Percentiles rank a stretch among this genome's conserved stretches.
Conservation (phyloP, 257 asterid genomes). For the Capsicum rhomboideum region DNA sequence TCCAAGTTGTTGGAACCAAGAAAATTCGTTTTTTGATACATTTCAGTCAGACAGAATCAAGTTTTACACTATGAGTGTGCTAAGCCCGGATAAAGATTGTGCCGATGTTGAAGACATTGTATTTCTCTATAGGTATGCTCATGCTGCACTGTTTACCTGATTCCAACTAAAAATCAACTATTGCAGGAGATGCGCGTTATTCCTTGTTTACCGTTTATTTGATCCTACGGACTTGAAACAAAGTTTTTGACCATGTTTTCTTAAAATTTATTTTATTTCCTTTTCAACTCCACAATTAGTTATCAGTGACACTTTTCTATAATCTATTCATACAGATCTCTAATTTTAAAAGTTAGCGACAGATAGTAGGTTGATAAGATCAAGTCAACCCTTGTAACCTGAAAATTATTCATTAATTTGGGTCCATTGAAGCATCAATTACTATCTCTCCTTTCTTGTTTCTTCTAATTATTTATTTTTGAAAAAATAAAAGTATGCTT, state of each 20-base stretch:
- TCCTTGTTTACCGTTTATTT: background rate
- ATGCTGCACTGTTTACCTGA: background rate
- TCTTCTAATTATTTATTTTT: background rate
- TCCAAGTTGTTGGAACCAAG: slow-evolving; percentile 4
- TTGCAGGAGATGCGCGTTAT: background rate
- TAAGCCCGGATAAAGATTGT: slow-evolving; percentile 55
- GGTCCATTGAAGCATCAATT: background rate
- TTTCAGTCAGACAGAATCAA: slow-evolving; percentile 72
- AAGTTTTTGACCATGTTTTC: background rate
- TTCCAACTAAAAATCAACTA: background rate
- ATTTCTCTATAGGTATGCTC: slow-evolving; percentile 65
- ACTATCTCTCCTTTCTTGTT: background rate
- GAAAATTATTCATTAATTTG: background rate
- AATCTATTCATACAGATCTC: background rate
- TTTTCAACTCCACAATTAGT: background rate
- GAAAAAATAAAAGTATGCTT: background rate
- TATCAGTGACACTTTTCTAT: background rate
- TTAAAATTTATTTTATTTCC: background rate
- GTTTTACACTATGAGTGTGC: slow-evolving; percentile 91
- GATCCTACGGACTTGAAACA: background rate
- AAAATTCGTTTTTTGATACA: background rate
- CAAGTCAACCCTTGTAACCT: background rate
- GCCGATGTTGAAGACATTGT: slow-evolving; percentile 69
- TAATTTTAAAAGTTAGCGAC: background rate
- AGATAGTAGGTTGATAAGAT: background rate